These are phyloP conservation scores for Trematosphaeria pertusa DNA, from an alignment of 2,329 filamentous ascomycete species.

Conservation along the genomic window DNA sequence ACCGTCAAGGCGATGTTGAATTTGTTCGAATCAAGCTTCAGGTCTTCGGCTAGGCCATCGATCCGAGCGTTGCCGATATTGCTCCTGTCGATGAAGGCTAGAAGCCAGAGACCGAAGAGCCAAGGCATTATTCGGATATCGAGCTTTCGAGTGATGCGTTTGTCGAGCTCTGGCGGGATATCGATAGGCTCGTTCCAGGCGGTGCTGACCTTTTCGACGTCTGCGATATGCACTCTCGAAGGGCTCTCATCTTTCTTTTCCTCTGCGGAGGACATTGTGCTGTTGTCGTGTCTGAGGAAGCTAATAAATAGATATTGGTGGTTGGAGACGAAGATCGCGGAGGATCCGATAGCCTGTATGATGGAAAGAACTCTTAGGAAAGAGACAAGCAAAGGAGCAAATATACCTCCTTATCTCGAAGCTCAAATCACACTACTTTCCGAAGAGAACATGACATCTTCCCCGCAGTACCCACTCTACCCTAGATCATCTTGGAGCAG, in stretches of 20 bases:
- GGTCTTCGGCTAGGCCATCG: constrained; percentile 49
- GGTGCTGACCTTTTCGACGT: constrained; percentile 20
- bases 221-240: not conserved
- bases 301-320: not conserved
- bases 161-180: constrained; percentile 28
- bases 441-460: constrained; percentile 1
- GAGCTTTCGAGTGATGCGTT: constrained; percentile 50
- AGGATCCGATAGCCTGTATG: too few relatives aligned
- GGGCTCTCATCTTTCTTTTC: constrained; percentile 2
- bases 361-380: too few relatives aligned
- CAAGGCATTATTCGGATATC: constrained; percentile 54
- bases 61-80: constrained; percentile 54
- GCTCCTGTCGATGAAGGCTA: constrained; percentile 57
- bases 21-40: constrained; percentile 48
- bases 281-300: not conserved
- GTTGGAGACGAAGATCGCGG: not conserved
- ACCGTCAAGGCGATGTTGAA: constrained; percentile 54
- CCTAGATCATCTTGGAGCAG: not conserved
- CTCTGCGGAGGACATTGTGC: not conserved
- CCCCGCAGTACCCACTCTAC: not conserved
- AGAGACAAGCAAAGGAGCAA: too few relatives aligned
- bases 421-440: not conserved
- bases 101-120: constrained; percentile 55
- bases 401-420: too few relatives aligned
- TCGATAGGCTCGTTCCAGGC: constrained; percentile 11